Evolutionary conservation across 768 basidiomycete genomes (phyloP).

Genomic region (Gautieria morchelliformis): DNA sequence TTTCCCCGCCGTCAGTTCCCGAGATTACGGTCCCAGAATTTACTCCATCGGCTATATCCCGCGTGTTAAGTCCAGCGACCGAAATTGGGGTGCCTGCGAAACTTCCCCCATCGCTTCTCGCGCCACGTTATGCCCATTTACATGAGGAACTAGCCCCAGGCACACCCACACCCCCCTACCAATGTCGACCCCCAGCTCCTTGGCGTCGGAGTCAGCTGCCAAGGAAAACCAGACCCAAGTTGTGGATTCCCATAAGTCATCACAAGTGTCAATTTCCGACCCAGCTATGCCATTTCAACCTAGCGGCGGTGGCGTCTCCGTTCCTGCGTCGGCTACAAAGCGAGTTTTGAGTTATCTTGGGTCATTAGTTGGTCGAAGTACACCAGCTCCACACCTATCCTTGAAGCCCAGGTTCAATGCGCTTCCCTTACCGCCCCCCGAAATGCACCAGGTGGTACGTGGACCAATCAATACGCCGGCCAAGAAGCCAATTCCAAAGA

Average conservation of each 20-base stretch:
- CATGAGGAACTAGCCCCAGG: slow-evolving; percentile 41
- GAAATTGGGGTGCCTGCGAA: slow-evolving; percentile 11
- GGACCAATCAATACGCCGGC: slow-evolving; percentile 53
- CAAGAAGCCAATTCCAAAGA: slow-evolving; percentile 36
- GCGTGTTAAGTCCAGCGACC: neutral
- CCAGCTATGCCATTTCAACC: neutral
- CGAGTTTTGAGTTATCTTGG: slow-evolving; percentile 10
- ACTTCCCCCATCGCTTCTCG: slow-evolving; percentile 33
- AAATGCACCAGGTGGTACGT: slow-evolving; percentile 38
- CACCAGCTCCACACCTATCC: slow-evolving; percentile 7
- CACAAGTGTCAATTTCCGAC: neutral
- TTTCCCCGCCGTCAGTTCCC: slow-evolving; percentile 15
- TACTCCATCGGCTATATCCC: slow-evolving; percentile 24
- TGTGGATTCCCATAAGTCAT: neutral
- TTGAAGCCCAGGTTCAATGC: slow-evolving; percentile 22
- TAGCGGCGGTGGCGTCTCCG: neutral
- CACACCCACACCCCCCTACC: neutral
- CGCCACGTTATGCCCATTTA: slow-evolving; percentile 49
- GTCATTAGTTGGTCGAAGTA: slow-evolving; percentile 8
- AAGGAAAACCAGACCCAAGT: neutral
- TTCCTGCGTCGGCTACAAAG: slow-evolving; percentile 6
- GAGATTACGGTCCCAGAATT: slow-evolving; percentile 42
- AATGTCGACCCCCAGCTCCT: neutral
- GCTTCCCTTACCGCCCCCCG: slow-evolving; percentile 38
- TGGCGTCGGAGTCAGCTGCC: neutral